Evolutionary conservation across 148 eudicot species (phyloP).

Genomic region (Limonium bicolor): DNA sequence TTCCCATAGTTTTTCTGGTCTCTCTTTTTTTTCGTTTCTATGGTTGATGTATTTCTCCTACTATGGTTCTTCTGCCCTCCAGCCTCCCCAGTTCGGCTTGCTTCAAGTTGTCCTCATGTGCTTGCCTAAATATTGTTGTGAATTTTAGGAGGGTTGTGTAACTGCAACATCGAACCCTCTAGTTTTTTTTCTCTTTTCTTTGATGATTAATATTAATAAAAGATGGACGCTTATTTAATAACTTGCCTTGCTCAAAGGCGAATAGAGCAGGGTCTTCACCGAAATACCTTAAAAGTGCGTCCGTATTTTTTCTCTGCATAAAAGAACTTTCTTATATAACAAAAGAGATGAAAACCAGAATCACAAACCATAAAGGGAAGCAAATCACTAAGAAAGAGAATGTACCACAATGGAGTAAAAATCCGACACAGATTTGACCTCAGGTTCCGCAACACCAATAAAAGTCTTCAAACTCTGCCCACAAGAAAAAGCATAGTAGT

Average conservation of each 20-base stretch:
- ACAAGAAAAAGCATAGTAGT: neutral
- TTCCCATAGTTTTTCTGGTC: too few species aligned
- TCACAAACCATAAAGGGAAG: neutral
- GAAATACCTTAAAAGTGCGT: conserved; percentile 75
- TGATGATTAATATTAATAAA: too few species aligned
- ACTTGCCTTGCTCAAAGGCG: conserved; percentile 90
- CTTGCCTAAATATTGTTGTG: conserved; percentile 45
- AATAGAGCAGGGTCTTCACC: conserved; percentile 91
- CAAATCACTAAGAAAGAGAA: too few species aligned
- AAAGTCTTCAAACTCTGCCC: conserved; percentile 62
- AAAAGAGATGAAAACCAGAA: neutral
- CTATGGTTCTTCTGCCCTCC: too few species aligned
- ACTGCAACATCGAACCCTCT: too few species aligned
- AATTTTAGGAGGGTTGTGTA: conserved; percentile 50
- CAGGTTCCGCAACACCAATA: conserved; percentile 54
- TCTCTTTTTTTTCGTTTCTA: too few species aligned
- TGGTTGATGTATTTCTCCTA: too few species aligned
- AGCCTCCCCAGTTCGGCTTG: conserved; percentile 58
- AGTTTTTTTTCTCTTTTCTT: too few species aligned
- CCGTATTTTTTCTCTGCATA: conserved; percentile 87
- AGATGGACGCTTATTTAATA: too few species aligned
- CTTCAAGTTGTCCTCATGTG: conserved; percentile 60
- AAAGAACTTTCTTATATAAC: too few species aligned
- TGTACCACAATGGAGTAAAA: conserved; percentile 70
- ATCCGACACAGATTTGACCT: conserved; percentile 51